Conservation (phyloP, 2,329 filamentous ascomycete genomes). For the Polychaeton citri region DNA sequence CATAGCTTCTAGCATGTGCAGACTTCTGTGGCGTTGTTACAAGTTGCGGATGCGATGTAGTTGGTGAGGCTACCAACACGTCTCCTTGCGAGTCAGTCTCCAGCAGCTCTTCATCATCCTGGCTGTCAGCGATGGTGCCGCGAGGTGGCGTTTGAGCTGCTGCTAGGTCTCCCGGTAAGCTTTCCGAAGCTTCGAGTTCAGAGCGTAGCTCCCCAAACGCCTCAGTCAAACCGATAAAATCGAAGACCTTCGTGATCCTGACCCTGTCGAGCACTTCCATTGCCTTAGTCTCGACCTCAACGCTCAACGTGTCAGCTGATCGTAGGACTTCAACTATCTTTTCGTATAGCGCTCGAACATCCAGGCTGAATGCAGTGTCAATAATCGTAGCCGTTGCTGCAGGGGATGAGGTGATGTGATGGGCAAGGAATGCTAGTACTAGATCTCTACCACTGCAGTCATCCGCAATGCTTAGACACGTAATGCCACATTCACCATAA, state of each 20-base stretch:
- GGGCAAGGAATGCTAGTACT: slow-evolving; percentile 22
- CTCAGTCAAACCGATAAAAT: slow-evolving; percentile 34
- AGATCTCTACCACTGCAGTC: slow-evolving; percentile 16
- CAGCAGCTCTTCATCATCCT: slow-evolving; percentile 23
- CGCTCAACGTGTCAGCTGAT: slow-evolving; percentile 1
- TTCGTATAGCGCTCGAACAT: slow-evolving; percentile 27
- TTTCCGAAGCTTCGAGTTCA: slow-evolving; percentile 13
- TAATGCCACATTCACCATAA: slow-evolving; percentile 15
- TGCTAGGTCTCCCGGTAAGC: too few relatives aligned
- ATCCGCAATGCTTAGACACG: slow-evolving; percentile 25
- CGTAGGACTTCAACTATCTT: slow-evolving; percentile 6
- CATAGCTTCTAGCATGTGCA: not conserved
- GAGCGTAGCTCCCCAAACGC: slow-evolving; percentile 31
- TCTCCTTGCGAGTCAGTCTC: slow-evolving; percentile 10
- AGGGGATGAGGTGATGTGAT: slow-evolving; percentile 22
- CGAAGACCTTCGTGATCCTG: slow-evolving; percentile 38
- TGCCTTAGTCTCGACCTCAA: slow-evolving; percentile 17
- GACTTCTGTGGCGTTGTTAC: too few relatives aligned
- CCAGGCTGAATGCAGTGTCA: slow-evolving; percentile 33
- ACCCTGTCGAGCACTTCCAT: slow-evolving; percentile 28
- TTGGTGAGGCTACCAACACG: not conserved
- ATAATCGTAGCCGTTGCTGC: slow-evolving; percentile 27
- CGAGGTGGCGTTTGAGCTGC: slow-evolving; percentile 2
- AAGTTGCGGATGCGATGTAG: not conserved
- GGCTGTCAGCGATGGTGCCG: slow-evolving; percentile 20